phyloP scores from a whole-genome alignment of 208 protist species.

The Herpetomonas muscarum region DNA sequence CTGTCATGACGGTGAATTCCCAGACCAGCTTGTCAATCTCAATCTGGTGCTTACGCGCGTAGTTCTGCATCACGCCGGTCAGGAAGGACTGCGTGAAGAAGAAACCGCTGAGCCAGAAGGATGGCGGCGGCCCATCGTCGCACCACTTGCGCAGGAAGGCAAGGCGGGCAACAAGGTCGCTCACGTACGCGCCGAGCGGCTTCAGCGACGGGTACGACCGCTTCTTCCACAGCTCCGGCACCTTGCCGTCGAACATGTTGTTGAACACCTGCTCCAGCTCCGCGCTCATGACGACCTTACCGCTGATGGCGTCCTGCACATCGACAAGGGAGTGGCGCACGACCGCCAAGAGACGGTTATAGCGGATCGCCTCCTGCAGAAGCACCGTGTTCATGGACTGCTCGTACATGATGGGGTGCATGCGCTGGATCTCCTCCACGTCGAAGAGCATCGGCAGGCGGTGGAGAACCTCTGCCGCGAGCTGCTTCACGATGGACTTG shows the following conservation, averaged over 20 bases:
- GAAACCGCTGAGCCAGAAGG: slow-evolving; percentile 96
- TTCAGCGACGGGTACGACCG: slow-evolving; percentile 97
- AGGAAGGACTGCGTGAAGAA: slow-evolving; percentile 98
- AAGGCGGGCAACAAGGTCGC: slow-evolving; percentile 92
- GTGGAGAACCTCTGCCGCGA: slow-evolving; percentile 83
- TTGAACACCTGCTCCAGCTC: slow-evolving; percentile 95
- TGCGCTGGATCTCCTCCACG: slow-evolving; percentile 81
- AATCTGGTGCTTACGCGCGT: slow-evolving; percentile 94
- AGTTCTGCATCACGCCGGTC: slow-evolving; percentile 96
- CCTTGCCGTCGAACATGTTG: slow-evolving; percentile 91
- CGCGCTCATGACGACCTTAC: slow-evolving; percentile 96
- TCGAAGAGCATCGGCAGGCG: slow-evolving; percentile 89
- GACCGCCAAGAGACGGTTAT: slow-evolving; percentile 91
- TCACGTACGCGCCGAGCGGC: slow-evolving; percentile 94
- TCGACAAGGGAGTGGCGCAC: slow-evolving; percentile 91
- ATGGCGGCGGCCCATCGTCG: slow-evolving; percentile 71
- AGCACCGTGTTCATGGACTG: slow-evolving; percentile 97
- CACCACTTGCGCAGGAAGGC: slow-evolving; percentile 90
- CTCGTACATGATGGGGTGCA: slow-evolving; percentile 88
- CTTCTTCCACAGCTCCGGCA: slow-evolving; percentile 87
- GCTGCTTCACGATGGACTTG: slow-evolving; percentile 76
- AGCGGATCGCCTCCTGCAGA: slow-evolving; percentile 90
- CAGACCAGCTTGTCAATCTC: slow-evolving; percentile 96
- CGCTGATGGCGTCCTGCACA: slow-evolving; percentile 93
- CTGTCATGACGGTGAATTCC: slow-evolving; percentile 87